Conservation (phyloP, 2,329 filamentous ascomycete species). For the Furcasterigmium sp. region DNA sequence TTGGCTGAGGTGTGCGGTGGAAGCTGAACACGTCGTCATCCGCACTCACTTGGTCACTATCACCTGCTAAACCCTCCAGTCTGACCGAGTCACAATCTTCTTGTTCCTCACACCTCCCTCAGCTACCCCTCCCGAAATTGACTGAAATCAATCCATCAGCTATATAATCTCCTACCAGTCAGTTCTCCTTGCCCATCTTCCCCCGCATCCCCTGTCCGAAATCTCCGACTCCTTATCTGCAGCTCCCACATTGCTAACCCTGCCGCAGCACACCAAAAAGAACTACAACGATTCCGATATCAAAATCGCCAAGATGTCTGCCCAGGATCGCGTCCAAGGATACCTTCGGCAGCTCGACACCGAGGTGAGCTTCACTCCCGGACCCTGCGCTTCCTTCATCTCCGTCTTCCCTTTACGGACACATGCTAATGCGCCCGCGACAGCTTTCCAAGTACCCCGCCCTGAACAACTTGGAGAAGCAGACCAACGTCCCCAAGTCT, state of each 20-base stretch:
- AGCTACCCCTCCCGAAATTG: not conserved
- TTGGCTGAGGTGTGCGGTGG: not conserved
- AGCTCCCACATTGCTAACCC: not conserved
- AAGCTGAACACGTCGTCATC: slow-evolving; percentile 15
- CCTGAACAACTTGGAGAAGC: slow-evolving; percentile 82
- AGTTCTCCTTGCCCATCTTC: not conserved
- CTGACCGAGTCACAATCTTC: not conserved
- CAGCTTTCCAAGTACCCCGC: slow-evolving; percentile 67
- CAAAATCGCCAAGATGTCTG: slow-evolving; percentile 53
- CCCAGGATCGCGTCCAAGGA: slow-evolving; percentile 71
- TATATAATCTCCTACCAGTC: not conserved
- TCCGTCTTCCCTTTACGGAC: not conserved
- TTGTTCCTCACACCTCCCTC: not conserved
- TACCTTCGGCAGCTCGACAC: slow-evolving; percentile 77
- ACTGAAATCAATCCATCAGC: not conserved
- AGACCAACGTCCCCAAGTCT: slow-evolving; percentile 77
- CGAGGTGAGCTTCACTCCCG: slow-evolving; percentile 50
- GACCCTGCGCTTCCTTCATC: slow-evolving; percentile 3
- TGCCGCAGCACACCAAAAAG: not conserved
- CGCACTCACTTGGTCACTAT: slow-evolving; percentile 3
- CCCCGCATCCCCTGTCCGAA: not conserved
- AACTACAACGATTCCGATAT: not conserved
- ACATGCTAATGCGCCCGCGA: not conserved
- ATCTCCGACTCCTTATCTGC: not conserved
- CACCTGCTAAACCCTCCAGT: slow-evolving; percentile 7